phyloP scores from a whole-genome alignment of 371 early-diverging fungal genomes.

The Saksenaea vasiformis region DNA sequence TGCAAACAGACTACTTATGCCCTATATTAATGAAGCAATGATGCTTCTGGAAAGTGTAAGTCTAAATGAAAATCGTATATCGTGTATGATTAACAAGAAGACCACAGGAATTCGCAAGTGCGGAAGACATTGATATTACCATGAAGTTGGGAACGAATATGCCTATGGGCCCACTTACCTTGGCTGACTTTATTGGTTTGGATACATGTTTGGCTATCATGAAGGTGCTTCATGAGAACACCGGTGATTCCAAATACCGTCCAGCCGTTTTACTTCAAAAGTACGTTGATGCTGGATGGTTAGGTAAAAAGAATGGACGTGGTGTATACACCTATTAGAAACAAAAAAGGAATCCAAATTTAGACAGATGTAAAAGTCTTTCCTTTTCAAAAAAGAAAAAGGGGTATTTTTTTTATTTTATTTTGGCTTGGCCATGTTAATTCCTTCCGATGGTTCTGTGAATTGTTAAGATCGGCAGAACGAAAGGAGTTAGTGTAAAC shows the following conservation, averaged over 20 bases:
- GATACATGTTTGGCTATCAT: slow-evolving; percentile 98
- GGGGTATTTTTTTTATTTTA: too few relatives aligned
- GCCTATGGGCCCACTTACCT: slow-evolving; percentile 97
- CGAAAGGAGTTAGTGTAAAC: too few relatives aligned
- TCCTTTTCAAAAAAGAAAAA: not conserved
- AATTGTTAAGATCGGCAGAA: too few relatives aligned
- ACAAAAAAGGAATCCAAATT: slow-evolving; percentile 3
- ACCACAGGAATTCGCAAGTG: slow-evolving; percentile 83
- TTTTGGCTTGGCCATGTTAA: too few relatives aligned
- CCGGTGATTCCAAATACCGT: slow-evolving; percentile 97
- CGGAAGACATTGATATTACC: slow-evolving; percentile 97
- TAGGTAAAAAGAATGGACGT: slow-evolving; percentile 90
- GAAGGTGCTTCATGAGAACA: slow-evolving; percentile 89
- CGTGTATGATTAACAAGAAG: slow-evolving; percentile 3
- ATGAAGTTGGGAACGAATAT: slow-evolving; percentile 97
- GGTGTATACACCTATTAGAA: slow-evolving; percentile 86
- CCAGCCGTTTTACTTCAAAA: slow-evolving; percentile 90
- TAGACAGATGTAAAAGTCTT: not conserved
- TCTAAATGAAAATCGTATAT: not conserved
- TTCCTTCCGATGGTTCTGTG: too few relatives aligned
- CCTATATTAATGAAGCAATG: slow-evolving; percentile 97
- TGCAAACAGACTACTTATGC: slow-evolving; percentile 96
- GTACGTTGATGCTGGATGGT: slow-evolving; percentile 97
- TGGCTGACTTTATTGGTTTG: slow-evolving; percentile 97
- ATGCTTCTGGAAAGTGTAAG: slow-evolving; percentile 85